Conservation (phyloP, 2,329 filamentous ascomycete genomes). For the Mollisiaceae sp. region DNA sequence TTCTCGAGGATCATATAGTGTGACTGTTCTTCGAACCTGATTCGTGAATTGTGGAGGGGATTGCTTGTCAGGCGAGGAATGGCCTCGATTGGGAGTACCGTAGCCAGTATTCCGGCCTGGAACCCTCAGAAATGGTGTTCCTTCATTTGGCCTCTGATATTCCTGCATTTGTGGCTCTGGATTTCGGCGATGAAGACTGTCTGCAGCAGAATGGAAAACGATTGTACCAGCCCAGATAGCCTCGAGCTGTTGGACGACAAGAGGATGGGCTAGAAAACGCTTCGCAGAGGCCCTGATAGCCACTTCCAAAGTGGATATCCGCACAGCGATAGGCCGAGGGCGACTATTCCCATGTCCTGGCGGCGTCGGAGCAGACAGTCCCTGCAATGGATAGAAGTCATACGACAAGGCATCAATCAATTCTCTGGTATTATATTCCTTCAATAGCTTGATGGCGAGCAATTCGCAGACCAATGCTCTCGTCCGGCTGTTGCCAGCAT, state of each 20-base stretch:
- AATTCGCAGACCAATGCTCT: constrained; percentile 89
- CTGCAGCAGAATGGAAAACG: constrained; percentile 88
- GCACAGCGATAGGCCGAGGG: constrained; percentile 64
- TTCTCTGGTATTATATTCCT: constrained; percentile 87
- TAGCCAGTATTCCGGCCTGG: constrained; percentile 43
- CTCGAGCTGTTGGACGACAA: constrained; percentile 93
- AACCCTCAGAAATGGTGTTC: constrained; percentile 33
- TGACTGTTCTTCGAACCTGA: constrained; percentile 64
- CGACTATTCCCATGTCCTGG: constrained; percentile 46
- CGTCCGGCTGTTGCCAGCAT: constrained; percentile 81
- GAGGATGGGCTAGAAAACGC: constrained; percentile 86
- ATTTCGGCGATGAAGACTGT: constrained; percentile 75
- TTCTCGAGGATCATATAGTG: constrained; percentile 87
- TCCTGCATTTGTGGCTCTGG: constrained; percentile 36
- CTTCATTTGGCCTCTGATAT: constrained; percentile 18
- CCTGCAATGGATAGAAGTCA: constrained; percentile 92
- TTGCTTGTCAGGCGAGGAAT: constrained; percentile 36
- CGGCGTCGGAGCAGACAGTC: constrained; percentile 61
- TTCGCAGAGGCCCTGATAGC: constrained; percentile 93
- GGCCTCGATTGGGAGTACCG: constrained; percentile 42
- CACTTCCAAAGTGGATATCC: constrained; percentile 90
- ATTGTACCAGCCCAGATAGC: constrained; percentile 97
- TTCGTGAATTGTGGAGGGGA: constrained; percentile 24
- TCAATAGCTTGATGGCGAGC: constrained; percentile 84
- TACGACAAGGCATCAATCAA: constrained; percentile 94